Conservation (phyloP, 192 early-diverging fungal species). For the Backusella tuberculispora region DNA sequence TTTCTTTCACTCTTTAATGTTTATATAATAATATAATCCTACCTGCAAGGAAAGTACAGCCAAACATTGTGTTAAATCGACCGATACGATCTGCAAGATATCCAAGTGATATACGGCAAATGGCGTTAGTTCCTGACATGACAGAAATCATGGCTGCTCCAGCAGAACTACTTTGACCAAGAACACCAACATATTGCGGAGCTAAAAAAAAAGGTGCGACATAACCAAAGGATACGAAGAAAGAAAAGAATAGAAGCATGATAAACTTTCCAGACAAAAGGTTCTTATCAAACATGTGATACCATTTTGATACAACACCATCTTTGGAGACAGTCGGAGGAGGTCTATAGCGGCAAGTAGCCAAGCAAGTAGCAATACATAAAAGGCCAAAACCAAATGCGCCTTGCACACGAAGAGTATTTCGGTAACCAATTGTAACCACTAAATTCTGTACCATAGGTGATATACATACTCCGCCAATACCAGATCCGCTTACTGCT, state of each 20-base stretch:
- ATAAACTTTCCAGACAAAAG: conserved; percentile 25
- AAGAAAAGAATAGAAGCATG: conserved; percentile 29
- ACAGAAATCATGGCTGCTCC: conserved; percentile 64
- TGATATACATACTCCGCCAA: conserved; percentile 63
- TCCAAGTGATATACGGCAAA: conserved; percentile 65
- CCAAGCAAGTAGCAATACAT: conserved; percentile 31
- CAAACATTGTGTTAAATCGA: conserved; percentile 53
- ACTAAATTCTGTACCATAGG: conserved; percentile 52
- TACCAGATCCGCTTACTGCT: conserved; percentile 67
- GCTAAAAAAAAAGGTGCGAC: conserved; percentile 52
- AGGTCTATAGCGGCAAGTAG: conserved; percentile 28
- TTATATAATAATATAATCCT: background rate
- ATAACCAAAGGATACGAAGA: conserved; percentile 48
- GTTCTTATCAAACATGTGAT: conserved; percentile 31
- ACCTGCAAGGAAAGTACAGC: conserved; percentile 50
- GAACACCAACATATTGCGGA: conserved; percentile 38
- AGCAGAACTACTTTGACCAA: conserved; percentile 22
- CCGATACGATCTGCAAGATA: conserved; percentile 57
- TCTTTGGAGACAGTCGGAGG: background rate
- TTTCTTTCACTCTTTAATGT: background rate
- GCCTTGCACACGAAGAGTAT: conserved; percentile 41
- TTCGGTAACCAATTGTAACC: conserved; percentile 41
- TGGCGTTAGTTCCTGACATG: conserved; percentile 65
- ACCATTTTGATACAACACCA: conserved; percentile 16
- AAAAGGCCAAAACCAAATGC: conserved; percentile 44